Evolutionary conservation across 208 protist genomes (phyloP).

Genomic region (Herpetomonas samuelpessoai): DNA sequence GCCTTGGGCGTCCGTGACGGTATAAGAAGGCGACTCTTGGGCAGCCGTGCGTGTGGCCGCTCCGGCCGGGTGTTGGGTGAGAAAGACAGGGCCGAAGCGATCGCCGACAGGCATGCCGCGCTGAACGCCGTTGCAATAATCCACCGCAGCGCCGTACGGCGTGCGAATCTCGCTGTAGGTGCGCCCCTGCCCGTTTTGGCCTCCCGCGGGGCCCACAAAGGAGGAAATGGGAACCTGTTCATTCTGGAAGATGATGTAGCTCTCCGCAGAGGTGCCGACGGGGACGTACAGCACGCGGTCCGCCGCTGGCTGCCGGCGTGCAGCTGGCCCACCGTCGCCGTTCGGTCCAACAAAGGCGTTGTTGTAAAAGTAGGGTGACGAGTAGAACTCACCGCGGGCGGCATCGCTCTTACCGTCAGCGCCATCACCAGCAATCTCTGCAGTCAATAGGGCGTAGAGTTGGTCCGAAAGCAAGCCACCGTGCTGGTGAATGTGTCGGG

Average conservation of each 20-base stretch:
- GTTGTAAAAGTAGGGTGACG: neutral
- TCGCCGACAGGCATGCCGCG: constrained; percentile 42
- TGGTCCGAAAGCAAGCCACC: neutral
- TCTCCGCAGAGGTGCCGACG: neutral
- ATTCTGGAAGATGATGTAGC: constrained; percentile 33
- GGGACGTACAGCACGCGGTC: neutral
- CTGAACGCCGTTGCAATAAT: constrained; percentile 71
- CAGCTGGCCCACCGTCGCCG: neutral
- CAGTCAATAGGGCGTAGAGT: neutral
- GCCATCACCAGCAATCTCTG: neutral
- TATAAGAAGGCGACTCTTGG: no score
- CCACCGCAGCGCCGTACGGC: constrained; percentile 54
- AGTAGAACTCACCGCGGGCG: no score
- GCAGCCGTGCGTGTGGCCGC: constrained; percentile 16
- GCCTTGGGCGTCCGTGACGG: constrained; percentile 27
- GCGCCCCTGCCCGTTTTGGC: no score
- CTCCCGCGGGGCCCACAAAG: neutral
- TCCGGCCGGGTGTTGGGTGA: constrained; percentile 7
- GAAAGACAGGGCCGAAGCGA: constrained; percentile 35
- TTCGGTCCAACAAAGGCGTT: no score
- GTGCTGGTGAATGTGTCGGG: neutral
- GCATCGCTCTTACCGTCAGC: neutral
- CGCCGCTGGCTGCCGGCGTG: neutral
- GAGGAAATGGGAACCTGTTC: constrained; percentile 33
- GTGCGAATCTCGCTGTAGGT: constrained; percentile 12